A percentile compares a stretch with the other conserved stretches of the same genome.
Conservation (phyloP, 768 basidiomycete species). For the Phlegmacium glaucopus region DNA sequence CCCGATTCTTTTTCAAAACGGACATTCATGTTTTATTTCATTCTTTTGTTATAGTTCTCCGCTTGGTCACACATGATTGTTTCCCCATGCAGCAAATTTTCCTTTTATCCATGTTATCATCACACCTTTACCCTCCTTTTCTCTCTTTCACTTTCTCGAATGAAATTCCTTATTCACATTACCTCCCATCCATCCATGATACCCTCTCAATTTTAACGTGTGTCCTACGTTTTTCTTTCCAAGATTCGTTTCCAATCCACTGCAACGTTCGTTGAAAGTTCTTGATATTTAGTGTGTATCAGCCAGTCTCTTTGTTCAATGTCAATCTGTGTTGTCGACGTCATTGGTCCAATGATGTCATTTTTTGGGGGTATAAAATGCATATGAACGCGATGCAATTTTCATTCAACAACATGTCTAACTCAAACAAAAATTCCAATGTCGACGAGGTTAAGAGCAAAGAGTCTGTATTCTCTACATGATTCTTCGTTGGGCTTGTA, state of each 20-base stretch:
- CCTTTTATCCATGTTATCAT: neutral
- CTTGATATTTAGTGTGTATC: neutral
- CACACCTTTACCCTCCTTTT: neutral
- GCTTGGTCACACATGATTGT: constrained; percentile 3
- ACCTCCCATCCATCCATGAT: no score
- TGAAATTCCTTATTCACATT: no score
- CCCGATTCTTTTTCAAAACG: neutral
- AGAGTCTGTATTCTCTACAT: constrained; percentile 25
- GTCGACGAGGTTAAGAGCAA: constrained; percentile 28
- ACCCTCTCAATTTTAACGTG: no score
- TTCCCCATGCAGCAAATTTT: neutral
- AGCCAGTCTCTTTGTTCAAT: no score
- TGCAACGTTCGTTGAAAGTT: no score
- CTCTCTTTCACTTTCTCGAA: neutral
- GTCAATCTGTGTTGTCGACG: constrained; percentile 6
- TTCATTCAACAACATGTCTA: no score
- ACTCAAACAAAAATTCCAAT: constrained; percentile 33
- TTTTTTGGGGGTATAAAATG: neutral
- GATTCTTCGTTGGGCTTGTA: neutral
- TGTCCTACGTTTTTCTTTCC: no score
- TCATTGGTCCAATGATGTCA: constrained; percentile 4
- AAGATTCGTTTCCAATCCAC: no score
- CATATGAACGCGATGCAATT: no score
- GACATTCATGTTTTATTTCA: neutral
- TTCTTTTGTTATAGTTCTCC: constrained; percentile 5